These are phyloP conservation scores for Neoscytalidium dimidiatum DNA, from an alignment of 2,329 filamentous ascomycete species.

Conservation along the genomic window DNA sequence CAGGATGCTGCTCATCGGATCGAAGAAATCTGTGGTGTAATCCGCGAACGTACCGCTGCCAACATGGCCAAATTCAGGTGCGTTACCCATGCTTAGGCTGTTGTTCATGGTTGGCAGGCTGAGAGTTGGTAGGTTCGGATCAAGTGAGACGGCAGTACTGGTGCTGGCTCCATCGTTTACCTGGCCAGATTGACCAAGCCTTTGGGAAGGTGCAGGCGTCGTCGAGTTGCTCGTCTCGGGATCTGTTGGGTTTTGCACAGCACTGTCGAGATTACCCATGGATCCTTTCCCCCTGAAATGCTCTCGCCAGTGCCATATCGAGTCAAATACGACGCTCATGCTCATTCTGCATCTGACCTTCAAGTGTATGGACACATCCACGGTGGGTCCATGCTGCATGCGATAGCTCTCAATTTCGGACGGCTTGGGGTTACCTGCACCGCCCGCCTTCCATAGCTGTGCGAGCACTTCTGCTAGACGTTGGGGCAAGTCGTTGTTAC, in stretches of 20 bases:
- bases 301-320: conserved; percentile 83
- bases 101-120: conserved; percentile 19
- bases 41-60: conserved; percentile 11
- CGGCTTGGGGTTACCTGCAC: conserved; percentile 26
- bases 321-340: conserved; percentile 83
- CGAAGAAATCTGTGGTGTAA: conserved; percentile 21
- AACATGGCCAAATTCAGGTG: neutral
- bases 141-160: conserved; percentile 11
- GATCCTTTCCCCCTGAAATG: conserved; percentile 43
- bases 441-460: conserved; percentile 74
- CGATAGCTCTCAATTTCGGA: conserved; percentile 12
- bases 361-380: conserved; percentile 74
- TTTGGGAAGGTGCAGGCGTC: conserved; percentile 54
- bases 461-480: conserved; percentile 82
- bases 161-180: neutral
- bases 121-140: conserved; percentile 17
- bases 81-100: conserved; percentile 16
- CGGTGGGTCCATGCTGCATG: conserved; percentile 22
- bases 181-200: neutral
- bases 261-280: conserved; percentile 53
- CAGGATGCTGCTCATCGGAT: conserved; percentile 20
- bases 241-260: conserved; percentile 83
- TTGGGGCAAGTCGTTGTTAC: conserved; percentile 77
- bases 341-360: conserved; percentile 83
- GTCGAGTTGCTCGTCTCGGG: conserved; percentile 69